Conservation (phyloP, 805 yeast genomes). For the Sugiyamaella valdiviana region DNA sequence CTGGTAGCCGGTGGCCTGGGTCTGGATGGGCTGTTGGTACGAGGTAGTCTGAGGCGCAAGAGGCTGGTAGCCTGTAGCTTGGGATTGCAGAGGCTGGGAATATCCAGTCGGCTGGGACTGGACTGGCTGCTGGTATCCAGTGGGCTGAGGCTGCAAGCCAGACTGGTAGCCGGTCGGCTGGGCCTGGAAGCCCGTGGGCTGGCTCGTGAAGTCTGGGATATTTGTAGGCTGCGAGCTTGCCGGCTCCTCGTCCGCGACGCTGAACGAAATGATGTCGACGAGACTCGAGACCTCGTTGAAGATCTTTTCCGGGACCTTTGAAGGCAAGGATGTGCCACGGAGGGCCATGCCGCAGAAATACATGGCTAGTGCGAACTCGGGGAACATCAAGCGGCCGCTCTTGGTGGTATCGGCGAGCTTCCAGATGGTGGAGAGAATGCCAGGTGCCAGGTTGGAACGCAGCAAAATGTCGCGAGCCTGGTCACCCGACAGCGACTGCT, state of each 20-base stretch:
- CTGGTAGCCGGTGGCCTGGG: slow-evolving; percentile 17
- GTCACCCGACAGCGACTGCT: slow-evolving; percentile 46
- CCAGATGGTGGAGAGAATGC: slow-evolving; percentile 82
- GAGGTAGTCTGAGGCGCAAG: slow-evolving; percentile 36
- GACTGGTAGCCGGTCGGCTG: slow-evolving; percentile 6
- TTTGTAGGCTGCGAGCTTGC: slow-evolving; percentile 19
- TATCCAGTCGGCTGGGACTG: slow-evolving; percentile 34
- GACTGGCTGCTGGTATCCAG: slow-evolving; percentile 13
- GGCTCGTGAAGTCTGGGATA: slow-evolving; percentile 23
- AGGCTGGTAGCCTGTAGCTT: slow-evolving; percentile 37
- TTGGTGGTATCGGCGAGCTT: slow-evolving; percentile 80
- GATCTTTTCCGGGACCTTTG: slow-evolving; percentile 61
- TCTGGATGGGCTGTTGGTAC: slow-evolving; percentile 20
- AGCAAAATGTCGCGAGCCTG: slow-evolving; percentile 73
- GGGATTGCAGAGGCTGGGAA: slow-evolving; percentile 28
- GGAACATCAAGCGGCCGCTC: slow-evolving; percentile 80
- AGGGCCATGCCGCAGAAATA: slow-evolving; percentile 75
- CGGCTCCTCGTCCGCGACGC: slow-evolving; percentile 51
- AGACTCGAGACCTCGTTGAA: slow-evolving; percentile 80
- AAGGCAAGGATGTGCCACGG: slow-evolving; percentile 74
- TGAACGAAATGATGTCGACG: slow-evolving; percentile 80
- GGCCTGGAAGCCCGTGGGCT: slow-evolving; percentile 1
- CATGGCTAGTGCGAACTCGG: slow-evolving; percentile 89
- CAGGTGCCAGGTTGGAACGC: slow-evolving; percentile 71
- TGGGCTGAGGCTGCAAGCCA: slow-evolving; percentile 10